phyloP scores from a whole-genome alignment of 106 monocot species.

The Posidonia australis region DNA sequence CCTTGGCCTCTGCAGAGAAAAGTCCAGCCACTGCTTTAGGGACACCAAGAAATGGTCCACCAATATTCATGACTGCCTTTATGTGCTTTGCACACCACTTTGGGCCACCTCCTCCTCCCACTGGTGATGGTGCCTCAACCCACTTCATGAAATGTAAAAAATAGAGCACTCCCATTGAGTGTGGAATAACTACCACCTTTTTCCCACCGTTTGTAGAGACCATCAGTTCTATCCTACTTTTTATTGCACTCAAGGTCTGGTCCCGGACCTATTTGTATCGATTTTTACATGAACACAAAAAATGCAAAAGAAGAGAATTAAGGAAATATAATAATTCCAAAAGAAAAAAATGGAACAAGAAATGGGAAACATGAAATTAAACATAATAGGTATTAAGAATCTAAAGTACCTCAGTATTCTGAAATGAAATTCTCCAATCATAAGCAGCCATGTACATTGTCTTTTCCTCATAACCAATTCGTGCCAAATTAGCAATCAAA shows the following conservation, averaged over 20 bases:
- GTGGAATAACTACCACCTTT: conserved; percentile 99
- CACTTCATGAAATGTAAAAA: conserved; percentile 99
- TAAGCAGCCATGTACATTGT: conserved; percentile 99
- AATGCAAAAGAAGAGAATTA: neutral
- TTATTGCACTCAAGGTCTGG: conserved; percentile 86
- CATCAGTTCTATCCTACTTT: conserved; percentile 96
- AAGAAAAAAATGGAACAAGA: neutral
- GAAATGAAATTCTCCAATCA: conserved; percentile 99
- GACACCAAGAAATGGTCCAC: conserved; percentile 96
- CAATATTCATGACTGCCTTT: conserved; percentile 98
- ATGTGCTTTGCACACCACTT: conserved; percentile 93
- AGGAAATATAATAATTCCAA: neutral
- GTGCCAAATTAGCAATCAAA: conserved; percentile 96
- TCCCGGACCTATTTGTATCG: conserved; percentile 61
- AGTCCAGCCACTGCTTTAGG: conserved; percentile 86
- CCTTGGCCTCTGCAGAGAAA: conserved; percentile 49
- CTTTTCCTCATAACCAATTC: conserved; percentile 97
- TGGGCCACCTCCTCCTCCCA: conserved; percentile 82
- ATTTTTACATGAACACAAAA: neutral
- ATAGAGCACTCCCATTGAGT: conserved; percentile 96
- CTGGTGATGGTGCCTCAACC: conserved; percentile 91
- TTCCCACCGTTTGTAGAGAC: conserved; percentile 86
- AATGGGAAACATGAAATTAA: neutral
- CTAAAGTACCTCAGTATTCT: conserved; percentile 79
- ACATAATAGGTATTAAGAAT: neutral